These are phyloP conservation scores for Dendrobium officinale DNA, from an alignment of 106 monocot genomes.

Conservation along the genomic window DNA sequence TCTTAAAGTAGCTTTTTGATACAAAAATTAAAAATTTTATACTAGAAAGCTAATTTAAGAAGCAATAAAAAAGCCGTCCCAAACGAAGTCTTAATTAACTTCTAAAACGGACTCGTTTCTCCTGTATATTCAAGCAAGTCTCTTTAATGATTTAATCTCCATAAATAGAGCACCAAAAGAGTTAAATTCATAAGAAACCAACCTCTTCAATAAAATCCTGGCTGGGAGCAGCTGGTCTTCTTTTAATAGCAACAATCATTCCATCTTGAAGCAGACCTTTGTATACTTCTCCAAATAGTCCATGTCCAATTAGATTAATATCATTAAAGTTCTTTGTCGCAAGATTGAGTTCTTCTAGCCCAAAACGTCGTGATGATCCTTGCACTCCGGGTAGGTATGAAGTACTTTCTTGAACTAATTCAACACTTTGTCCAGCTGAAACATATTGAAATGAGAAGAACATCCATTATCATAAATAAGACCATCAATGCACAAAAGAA, in stretches of 20 bases:
- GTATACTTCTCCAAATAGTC: slow-evolving; percentile 82
- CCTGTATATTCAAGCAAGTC: background rate
- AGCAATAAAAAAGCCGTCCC: too few relatives aligned
- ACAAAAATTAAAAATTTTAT: too few relatives aligned
- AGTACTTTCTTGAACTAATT: slow-evolving; percentile 24
- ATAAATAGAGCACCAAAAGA: background rate
- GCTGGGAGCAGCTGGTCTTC: slow-evolving; percentile 38
- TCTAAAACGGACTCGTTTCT: background rate
- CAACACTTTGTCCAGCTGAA: slow-evolving; percentile 40
- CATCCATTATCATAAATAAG: background rate
- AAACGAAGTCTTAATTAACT: background rate
- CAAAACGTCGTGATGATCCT: slow-evolving; percentile 49
- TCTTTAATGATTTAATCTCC: background rate
- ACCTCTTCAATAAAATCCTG: slow-evolving; percentile 73
- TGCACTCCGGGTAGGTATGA: slow-evolving; percentile 28
- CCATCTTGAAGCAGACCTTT: slow-evolving; percentile 93
- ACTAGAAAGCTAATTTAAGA: too few relatives aligned
- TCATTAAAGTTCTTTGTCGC: slow-evolving; percentile 77
- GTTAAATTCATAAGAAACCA: background rate
- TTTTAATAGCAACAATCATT: slow-evolving; percentile 86
- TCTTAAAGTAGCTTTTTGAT: too few relatives aligned
- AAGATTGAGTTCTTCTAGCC: slow-evolving; percentile 59
- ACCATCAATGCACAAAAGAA: background rate
- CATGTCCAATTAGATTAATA: slow-evolving; percentile 75
- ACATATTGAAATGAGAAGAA: background rate